phyloP scores from a whole-genome alignment of 768 basidiomycete species.

The Tricholomella constricta region DNA sequence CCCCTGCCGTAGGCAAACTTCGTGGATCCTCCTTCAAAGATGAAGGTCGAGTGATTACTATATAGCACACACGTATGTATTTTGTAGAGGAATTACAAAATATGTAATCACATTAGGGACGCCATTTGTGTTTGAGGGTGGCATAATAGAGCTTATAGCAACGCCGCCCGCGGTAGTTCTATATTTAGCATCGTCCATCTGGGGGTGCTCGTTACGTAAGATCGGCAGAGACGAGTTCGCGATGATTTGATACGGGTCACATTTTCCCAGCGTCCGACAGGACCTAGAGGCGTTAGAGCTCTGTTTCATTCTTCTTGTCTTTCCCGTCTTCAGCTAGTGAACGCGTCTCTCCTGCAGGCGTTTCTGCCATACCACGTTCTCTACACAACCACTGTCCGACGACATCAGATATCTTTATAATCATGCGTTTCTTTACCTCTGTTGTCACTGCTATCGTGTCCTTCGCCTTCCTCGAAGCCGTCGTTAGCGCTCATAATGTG shows the following conservation, averaged over 20 bases:
- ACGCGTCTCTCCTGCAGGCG: slow-evolving; percentile 1
- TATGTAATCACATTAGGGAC: background rate
- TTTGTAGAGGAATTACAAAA: slow-evolving; percentile 5
- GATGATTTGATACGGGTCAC: too few species aligned
- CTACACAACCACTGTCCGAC: slow-evolving; percentile 5
- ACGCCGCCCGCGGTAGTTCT: too few species aligned
- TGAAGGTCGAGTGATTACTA: slow-evolving; percentile 44
- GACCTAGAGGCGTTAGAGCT: background rate
- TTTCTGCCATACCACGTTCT: slow-evolving; percentile 18
- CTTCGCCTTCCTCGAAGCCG: slow-evolving; percentile 12
- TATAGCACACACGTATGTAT: slow-evolving; percentile 19
- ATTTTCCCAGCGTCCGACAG: too few species aligned
- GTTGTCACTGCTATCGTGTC: slow-evolving; percentile 14
- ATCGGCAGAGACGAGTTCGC: too few species aligned
- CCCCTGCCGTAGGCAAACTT: slow-evolving; percentile 46
- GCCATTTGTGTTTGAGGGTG: background rate
- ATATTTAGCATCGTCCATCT: too few species aligned
- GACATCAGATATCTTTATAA: slow-evolving; percentile 5
- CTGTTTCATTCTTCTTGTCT: background rate
- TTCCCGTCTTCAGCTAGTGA: too few species aligned
- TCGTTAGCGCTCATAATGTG: slow-evolving; percentile 10
- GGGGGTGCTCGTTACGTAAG: too few species aligned
- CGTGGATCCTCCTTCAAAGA: slow-evolving; percentile 56
- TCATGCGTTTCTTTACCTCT: slow-evolving; percentile 19
- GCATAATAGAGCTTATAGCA: background rate